Base-by-base conservation (phyloP, 1,284 basidiomycete genomes). In the Xerocomus nothofagi region DNA sequence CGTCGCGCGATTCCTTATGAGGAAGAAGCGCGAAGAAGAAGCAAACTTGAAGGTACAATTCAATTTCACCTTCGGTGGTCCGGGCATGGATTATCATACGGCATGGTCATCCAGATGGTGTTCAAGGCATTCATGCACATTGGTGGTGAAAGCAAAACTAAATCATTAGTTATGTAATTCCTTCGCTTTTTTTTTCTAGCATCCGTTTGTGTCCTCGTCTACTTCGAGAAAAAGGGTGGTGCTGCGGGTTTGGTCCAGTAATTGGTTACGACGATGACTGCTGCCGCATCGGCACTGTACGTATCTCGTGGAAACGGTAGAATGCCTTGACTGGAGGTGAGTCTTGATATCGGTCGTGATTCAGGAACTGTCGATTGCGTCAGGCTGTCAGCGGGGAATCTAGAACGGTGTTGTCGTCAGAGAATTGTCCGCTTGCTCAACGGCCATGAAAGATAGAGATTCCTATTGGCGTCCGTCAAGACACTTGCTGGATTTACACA, bases 221-320 rank as follows among this genome's bases (percentile, higher is more conserved):
- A n/a, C 11, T 15, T 18, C n/a, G n/a, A 26, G 23, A 18, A 11
- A 37, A 31, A 20, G 23, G 17, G 31, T 8, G 8, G 23, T 4
- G 12, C 34, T 14, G 9, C 11, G 26, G 36, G 46, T 20, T 26
- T 50, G 14, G 17, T 34, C 9, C n/a, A 10, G 21, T 17, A 21
- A 21, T 30, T 24, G 24, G 5, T 44, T 8, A 18, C 17, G 26
- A 18, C 11, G 17, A 12, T 33, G 7, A 33, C 20, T 3, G 12
- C 41, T 20, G 14, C 42, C 2, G 6, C n/a, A n/a, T 33, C 2
- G 23, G 31, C 6, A 40, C n/a, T n/a, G n/a, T n/a, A n/a, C n/a
- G n/a, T n/a, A n/a, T n/a, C 24, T 33, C 80, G 20, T 66, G 74
- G 10, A 70, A 67, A 44, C 80, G 77, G 77, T 78, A 81, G 57